Conservation (phyloP, 768 basidiomycete genomes). For the Glaciozyma martinii region DNA sequence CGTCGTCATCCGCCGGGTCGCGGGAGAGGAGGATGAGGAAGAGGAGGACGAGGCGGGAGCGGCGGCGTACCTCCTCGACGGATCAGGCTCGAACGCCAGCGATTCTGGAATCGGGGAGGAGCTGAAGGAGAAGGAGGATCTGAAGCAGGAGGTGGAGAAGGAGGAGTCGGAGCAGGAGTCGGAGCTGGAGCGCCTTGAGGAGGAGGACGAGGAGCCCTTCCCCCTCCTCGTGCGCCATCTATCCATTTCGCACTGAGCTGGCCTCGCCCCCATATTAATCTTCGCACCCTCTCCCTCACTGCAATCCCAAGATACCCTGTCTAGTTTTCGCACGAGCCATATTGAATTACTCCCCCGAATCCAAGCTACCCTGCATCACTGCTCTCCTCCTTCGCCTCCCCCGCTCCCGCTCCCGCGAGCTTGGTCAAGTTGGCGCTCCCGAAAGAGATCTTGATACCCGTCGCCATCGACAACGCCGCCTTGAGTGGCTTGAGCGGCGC, state of each 20-base stretch:
- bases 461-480: not conserved
- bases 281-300: too few species aligned
- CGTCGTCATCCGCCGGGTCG: not conserved
- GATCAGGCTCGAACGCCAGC: not conserved
- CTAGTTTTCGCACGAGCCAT: not conserved
- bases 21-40: not conserved
- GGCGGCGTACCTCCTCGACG: not conserved
- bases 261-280: too few species aligned
- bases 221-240: not conserved
- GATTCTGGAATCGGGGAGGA: not conserved
- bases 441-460: not conserved
- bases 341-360: not conserved
- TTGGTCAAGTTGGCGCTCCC: not conserved
- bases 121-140: not conserved
- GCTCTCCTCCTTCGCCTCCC: not conserved
- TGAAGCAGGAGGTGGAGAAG: not conserved
- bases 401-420: not conserved
- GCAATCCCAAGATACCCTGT: too few species aligned
- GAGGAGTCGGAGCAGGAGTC: not conserved
- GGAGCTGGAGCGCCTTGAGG: not conserved
- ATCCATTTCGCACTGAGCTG: too few species aligned
- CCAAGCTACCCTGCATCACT: not conserved
- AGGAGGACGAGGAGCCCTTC: not conserved
- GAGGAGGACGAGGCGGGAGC: not conserved
- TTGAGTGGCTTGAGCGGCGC: not conserved